A percentile compares a stretch with the other conserved stretches of the same genome.
Conservation (phyloP, 1,284 basidiomycete species). For the Cutaneotrichosporon mucoides region DNA sequence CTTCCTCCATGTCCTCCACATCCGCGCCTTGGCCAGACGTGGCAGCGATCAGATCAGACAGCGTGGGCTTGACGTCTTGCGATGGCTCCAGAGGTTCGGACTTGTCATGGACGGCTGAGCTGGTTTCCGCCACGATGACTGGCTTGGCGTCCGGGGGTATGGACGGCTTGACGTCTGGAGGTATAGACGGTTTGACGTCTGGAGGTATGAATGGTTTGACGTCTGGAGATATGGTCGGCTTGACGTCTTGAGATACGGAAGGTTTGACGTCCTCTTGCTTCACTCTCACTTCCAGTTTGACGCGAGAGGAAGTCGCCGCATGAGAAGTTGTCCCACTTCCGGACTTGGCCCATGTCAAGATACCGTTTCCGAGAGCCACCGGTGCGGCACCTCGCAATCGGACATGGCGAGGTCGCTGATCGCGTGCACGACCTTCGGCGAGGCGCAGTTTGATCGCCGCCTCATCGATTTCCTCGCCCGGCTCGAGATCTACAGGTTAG, state of each 20-base stretch:
- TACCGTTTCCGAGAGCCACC: background rate
- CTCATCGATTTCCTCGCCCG: background rate
- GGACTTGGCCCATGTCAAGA: background rate
- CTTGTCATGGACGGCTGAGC: too few relatives aligned
- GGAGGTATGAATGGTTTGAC: background rate
- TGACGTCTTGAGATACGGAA: background rate
- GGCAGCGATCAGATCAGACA: too few relatives aligned
- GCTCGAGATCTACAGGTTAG: background rate
- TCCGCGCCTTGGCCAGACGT: too few relatives aligned
- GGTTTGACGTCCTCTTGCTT: background rate
- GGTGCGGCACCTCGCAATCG: background rate
- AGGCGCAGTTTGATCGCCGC: background rate
- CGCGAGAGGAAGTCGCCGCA: too few relatives aligned
- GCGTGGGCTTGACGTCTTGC: background rate
- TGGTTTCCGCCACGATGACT: background rate
- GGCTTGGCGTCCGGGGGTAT: background rate
- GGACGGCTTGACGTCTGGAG: background rate
- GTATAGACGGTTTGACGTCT: background rate
- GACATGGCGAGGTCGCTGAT: background rate
- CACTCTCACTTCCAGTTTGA: background rate
- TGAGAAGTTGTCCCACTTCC: too few relatives aligned
- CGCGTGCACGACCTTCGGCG: background rate
- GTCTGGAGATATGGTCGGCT: background rate
- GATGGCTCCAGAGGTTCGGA: too few relatives aligned
- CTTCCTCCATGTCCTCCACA: constrained; percentile 6